phyloP scores from a whole-genome alignment of 2,329 filamentous ascomycete species.

The Nigrograna mackinnonii region DNA sequence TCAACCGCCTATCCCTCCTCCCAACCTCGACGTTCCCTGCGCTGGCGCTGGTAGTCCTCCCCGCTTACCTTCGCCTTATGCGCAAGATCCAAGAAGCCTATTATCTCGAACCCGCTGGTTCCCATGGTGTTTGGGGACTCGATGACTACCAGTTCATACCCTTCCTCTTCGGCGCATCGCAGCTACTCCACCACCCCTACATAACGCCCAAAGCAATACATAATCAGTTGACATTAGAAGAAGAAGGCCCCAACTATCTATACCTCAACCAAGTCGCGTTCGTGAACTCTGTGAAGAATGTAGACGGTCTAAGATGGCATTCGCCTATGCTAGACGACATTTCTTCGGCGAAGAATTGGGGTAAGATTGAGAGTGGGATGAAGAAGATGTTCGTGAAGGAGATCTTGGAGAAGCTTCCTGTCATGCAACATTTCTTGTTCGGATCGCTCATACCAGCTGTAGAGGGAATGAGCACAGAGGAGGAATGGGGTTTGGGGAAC shows the following conservation, averaged over 20 bases:
- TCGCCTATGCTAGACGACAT: conserved; percentile 99
- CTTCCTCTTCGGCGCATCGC: conserved; percentile 54
- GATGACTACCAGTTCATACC: conserved; percentile 59
- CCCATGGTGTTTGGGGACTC: conserved; percentile 57
- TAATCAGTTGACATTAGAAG: conserved; percentile 83
- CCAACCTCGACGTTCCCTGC: conserved; percentile 68
- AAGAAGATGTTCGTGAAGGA: conserved; percentile 94
- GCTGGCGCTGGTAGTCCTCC: conserved; percentile 77
- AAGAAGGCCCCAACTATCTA: conserved; percentile 80
- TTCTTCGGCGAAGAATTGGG: conserved; percentile 84
- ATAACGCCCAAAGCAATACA: conserved; percentile 69
- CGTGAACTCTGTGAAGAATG: conserved; percentile 95
- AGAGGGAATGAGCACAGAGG: conserved; percentile 75
- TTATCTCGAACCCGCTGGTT: conserved; percentile 80
- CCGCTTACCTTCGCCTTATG: conserved; percentile 84
- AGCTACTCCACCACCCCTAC: conserved; percentile 68
- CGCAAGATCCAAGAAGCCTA: conserved; percentile 86
- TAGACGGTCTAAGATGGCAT: conserved; percentile 93
- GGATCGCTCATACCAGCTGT: conserved; percentile 80
- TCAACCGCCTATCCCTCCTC: conserved; percentile 77
- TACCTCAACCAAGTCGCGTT: conserved; percentile 93
- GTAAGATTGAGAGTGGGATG: conserved; percentile 94
- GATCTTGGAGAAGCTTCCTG: conserved; percentile 88
- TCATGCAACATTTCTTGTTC: conserved; percentile 99
- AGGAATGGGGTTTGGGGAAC: conserved; percentile 50